A percentile compares a stretch with the other conserved stretches of the same genome.
These are phyloP conservation scores for Themeda triandra DNA, from an alignment of 176 grass and related monocot genomes.

Conservation along the genomic window DNA sequence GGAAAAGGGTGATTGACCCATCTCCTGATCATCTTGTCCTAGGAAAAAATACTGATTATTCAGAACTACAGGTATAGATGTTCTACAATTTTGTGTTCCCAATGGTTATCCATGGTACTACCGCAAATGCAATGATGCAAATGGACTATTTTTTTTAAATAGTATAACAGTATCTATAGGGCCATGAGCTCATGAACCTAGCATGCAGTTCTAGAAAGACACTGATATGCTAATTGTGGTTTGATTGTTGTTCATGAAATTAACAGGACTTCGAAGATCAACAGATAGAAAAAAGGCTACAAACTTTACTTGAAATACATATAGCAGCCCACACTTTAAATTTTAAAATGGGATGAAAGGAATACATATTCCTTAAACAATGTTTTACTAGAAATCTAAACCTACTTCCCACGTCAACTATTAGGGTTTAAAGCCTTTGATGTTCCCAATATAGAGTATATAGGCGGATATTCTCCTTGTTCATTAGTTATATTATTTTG, in stretches of 20 bases:
- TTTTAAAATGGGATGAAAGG: not conserved
- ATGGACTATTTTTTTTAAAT: not conserved
- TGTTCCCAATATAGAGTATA: constrained; percentile 2
- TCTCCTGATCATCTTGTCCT: constrained; percentile 78
- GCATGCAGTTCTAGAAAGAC: not conserved
- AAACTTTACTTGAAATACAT: not conserved
- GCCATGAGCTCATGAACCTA: not conserved
- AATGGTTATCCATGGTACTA: not conserved
- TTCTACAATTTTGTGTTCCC: not conserved
- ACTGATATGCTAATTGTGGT: not conserved
- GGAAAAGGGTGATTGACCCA: constrained; percentile 85
- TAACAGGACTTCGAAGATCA: not conserved
- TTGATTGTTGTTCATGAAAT: not conserved
- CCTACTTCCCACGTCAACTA: not conserved
- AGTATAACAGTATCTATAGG: not conserved
- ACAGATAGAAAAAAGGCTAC: not conserved
- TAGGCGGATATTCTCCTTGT: not conserved
- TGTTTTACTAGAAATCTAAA: not conserved
- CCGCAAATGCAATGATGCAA: constrained; percentile 1
- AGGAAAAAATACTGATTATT: constrained; percentile 42
- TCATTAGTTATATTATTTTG: not conserved
- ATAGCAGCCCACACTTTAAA: not conserved
- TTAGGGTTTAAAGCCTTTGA: not conserved
- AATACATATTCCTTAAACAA: not conserved
- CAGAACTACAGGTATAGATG: constrained; percentile 79